Evolutionary conservation across 257 asterid species (phyloP).

Genomic region (Linaria vulgaris): DNA sequence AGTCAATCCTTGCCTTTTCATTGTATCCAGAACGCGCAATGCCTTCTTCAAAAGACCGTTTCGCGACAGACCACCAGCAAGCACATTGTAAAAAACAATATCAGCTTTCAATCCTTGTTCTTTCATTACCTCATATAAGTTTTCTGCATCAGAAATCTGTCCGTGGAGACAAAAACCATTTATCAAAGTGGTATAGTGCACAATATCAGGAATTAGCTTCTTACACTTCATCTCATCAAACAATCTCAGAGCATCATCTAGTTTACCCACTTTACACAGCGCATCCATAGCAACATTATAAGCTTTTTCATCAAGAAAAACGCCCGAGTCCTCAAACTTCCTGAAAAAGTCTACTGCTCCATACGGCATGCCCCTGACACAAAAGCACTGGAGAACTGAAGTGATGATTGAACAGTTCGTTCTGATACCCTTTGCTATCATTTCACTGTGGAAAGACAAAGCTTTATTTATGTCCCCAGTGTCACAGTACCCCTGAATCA

Average conservation of each 20-base stretch:
- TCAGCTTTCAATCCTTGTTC: conserved; percentile 59
- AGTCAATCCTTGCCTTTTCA: conserved; percentile 51
- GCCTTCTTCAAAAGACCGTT: conserved; percentile 45
- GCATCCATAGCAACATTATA: conserved; percentile 69
- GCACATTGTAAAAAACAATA: conserved; percentile 55
- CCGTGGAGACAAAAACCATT: conserved; percentile 56
- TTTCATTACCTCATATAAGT: conserved; percentile 57
- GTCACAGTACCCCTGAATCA: conserved; percentile 65
- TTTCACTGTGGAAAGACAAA: conserved; percentile 44
- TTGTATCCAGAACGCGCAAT: conserved; percentile 41
- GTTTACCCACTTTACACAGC: conserved; percentile 55
- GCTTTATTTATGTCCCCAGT: conserved; percentile 55
- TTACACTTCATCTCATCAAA: conserved; percentile 69
- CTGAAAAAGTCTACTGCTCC: conserved; percentile 53
- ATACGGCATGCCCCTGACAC: conserved; percentile 48
- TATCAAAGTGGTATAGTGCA: conserved; percentile 79
- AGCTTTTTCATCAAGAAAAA: conserved; percentile 57
- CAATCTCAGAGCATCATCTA: conserved; percentile 57
- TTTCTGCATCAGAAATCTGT: conserved; percentile 46
- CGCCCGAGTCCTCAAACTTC: conserved; percentile 43
- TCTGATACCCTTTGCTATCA: conserved; percentile 57
- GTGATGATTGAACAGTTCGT: conserved; percentile 57
- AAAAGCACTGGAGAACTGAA: conserved; percentile 69
- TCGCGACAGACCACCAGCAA: conserved; percentile 61
- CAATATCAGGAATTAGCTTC: conserved; percentile 51